Base-by-base conservation (phyloP, 176 grass and related monocot genomes). In the Saccharum officinarum region DNA sequence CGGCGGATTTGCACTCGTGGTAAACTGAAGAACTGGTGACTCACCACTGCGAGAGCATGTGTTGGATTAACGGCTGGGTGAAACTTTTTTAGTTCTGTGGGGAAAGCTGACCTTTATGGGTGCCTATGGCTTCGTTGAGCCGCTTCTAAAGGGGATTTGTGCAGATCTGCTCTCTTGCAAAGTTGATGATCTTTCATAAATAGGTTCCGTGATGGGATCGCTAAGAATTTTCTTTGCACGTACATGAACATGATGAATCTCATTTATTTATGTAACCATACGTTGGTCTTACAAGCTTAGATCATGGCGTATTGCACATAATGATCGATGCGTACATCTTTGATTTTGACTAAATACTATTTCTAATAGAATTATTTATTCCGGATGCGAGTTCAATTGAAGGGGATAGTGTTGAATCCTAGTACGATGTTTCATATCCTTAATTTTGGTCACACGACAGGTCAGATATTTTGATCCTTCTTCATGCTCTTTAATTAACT, bases 91-190 rank as follows among this genome's bases (percentile, higher is more conserved):
- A 3, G 23, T 57, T 7, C 3, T n/a, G 54, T 10, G 11, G 4
- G 44, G 5, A 79, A 50, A 75, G 20, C 5, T n/a, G 0, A 50
- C 45, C 22, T 46, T 47, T 67, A 16, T 37, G 26, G 15, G 20
- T 18, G 25, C 2, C 4, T 50, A 10, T 71, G 37, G 26, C 42
- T 31, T 55, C 7, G 0, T 14, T 15, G 45, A 74, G 37, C 45
- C 49, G 13, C 75, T 68, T 76, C 12, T 30, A 9, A 38, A 28
- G 38, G 15, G 39, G 69, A 75, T 49, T 22, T 73, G 76, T 11
- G 7, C 49, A 70, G 83, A 81, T 85, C 77, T 81, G 77, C 82
- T 31, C 77, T 76, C 45, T 20, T 73, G 23, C 15, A 67, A 59
- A 69, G 75, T 42, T 44, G 50, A 36, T 25, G 17, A 1, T 2